Evolutionary conservation across 2,329 filamentous ascomycete species (phyloP).

Genomic region (Ceratocystis smalleyi): DNA sequence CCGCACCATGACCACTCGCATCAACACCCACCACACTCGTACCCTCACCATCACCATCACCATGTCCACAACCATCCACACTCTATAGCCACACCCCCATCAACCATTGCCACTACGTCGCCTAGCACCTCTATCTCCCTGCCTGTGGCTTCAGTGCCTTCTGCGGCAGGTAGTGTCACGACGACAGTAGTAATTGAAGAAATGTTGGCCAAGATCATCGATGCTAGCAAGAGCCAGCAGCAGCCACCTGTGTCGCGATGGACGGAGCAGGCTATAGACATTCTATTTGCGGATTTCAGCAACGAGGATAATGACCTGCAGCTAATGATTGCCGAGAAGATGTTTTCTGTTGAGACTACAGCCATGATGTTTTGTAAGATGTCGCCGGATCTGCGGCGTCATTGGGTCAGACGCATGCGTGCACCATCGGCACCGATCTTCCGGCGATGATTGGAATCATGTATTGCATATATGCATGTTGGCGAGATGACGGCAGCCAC

Average conservation of each 20-base stretch:
- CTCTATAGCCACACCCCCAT: conserved; percentile 8
- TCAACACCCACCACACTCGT: not conserved
- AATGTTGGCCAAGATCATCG: conserved; percentile 24
- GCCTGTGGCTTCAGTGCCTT: not conserved
- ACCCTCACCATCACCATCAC: conserved; percentile 1
- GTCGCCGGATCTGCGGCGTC: conserved; percentile 34
- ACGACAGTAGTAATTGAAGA: conserved; percentile 21
- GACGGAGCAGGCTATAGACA: conserved; percentile 43
- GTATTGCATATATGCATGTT: not conserved
- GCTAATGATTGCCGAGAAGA: conserved; percentile 43
- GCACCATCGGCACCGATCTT: not conserved
- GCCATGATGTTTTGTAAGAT: conserved; percentile 49
- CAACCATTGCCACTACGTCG: conserved; percentile 6
- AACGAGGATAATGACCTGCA: conserved; percentile 43
- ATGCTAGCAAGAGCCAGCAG: conserved; percentile 26
- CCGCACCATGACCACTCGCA: not conserved
- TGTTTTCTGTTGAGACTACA: conserved; percentile 43
- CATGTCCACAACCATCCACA: not conserved
- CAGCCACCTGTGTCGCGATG: conserved; percentile 29
- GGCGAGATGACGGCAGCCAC: not conserved
- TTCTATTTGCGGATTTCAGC: conserved; percentile 43
- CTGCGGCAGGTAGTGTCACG: not conserved
- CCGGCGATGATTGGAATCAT: not conserved
- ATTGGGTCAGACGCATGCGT: conserved; percentile 35
- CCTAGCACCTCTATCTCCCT: conserved; percentile 7